Base-by-base conservation (phyloP, 2,329 filamentous ascomycete genomes). In the Fusarium kyushuense region DNA sequence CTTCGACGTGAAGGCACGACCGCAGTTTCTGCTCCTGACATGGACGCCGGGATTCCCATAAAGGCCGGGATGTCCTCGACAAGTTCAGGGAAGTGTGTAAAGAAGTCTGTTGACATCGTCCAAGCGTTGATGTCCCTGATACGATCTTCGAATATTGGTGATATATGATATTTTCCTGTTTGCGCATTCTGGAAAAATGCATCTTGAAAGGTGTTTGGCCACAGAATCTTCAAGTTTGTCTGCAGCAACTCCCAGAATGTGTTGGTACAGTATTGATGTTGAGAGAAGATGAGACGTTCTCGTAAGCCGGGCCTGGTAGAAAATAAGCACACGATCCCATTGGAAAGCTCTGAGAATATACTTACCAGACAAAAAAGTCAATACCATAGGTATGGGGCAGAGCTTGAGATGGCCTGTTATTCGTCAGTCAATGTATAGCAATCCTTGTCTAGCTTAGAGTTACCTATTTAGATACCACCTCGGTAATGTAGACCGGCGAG, bases 351-450 rank as follows among this genome's bases (percentile, higher is more conserved):
- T 6, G 6, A 14, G 29, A 3, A 3, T n/a, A 13, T 2, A 47
- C 69, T 17, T 69, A 75, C 75, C 75, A 77, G 25, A 75, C 74
- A 6, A 77, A 75, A 36, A 74, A 77, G 58, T 77, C 75, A 11
- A 77, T 76, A 2, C 72, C 75, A 25, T 74, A 74, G 0, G 75
- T 72, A 11, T 77, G 75, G 2, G 75, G 65, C 1, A 77, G 33
- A 1, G 58, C 47, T 52, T 77, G 74, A 10, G 75, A 76, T 2
- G 75, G 75, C 21, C 75, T 77, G 13, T 2, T 2, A 0, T 5
- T 3, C 7, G 35, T 72, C 25, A 72, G 54, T 10, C 5, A 3
- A 12, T 3, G 1, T 12, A 6, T 10, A 4, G 12, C 13, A 2
- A 8, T 1, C 1, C 7, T 11, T 16, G 21, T 4, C 8, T 6